Evolutionary conservation across 73 alveolate species (phyloP), one percentile per base, ranked within the genome.

Genomic region (Paramecium pentaurelia): DNA sequence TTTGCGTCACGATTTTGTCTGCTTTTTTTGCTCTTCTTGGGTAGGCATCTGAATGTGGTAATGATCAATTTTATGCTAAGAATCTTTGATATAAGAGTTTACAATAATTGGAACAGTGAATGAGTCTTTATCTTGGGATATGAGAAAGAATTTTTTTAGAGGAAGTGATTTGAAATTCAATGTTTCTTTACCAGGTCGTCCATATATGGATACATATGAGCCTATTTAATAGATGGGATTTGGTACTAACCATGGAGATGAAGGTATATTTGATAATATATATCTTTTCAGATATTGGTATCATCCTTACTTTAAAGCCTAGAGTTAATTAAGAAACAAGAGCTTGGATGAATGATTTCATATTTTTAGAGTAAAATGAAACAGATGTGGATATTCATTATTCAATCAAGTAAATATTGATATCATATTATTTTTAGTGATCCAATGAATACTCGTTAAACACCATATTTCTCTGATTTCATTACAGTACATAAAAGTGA

Each of bases 311-410:
- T 25, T 6, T 73, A 1, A 73, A 73, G 27, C 60, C 87, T 3
- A 4, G 38, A 44, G 22, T 25, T 12, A 37, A 37, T 6, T 38
- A 73, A n/a, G 87, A 34, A n/a, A 73, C 58, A 34, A 44, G 87
- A 73, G 87, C 60, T 2, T 73, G 87, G 87, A 22, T 36, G 60
- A 73, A 73, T 73, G 60, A 73, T 8, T 73, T 73, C 36, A 73
- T 73, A 12, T 73, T 73, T 20, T 16, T 73, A 18, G 87, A 73
- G 12, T 73, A 73, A 73, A 40, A 73, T 73, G 64, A 36, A 36
- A 73, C 87, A 73, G 58, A 34, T 37, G 60, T 73, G 3, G 87
- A 73, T 38, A 38, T 73, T 73, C 60, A 37, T 38, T 73, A 73
- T 73, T 73, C 87, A 73, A 11, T 37, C 18, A 40, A 40, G 87